These are phyloP conservation scores for Colletotrichum sojae DNA, from an alignment of 2,329 filamentous ascomycete genomes.

Conservation along the genomic window DNA sequence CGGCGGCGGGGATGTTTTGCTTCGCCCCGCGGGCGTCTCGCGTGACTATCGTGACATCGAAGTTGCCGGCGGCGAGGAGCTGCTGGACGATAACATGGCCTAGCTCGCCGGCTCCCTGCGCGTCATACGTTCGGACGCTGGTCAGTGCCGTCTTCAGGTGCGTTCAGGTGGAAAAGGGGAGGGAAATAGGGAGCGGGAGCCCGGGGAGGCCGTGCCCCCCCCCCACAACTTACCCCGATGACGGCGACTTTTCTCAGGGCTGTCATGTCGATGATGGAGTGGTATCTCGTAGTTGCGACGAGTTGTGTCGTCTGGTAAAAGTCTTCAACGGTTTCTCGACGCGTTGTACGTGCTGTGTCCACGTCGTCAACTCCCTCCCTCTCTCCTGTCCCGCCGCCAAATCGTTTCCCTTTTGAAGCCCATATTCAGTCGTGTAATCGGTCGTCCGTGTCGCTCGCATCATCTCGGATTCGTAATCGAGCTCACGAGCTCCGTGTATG, in stretches of 20 bases:
- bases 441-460: not conserved
- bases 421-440: not conserved
- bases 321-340: conserved; percentile 1
- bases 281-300: not conserved
- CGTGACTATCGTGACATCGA: conserved; percentile 53
- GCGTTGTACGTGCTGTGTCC: not conserved
- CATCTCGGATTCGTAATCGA: not conserved
- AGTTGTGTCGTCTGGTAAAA: conserved; percentile 18
- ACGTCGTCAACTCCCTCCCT: not conserved
- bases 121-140: not conserved
- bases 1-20: conserved; percentile 49
- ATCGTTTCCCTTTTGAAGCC: not conserved
- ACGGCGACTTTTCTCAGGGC: not conserved
- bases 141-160: conserved; percentile 19
- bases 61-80: conserved; percentile 47
- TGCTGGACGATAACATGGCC: conserved; percentile 49
- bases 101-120: conserved; percentile 48
- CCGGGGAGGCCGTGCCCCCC: not conserved
- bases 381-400: not conserved
- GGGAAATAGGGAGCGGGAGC: not conserved
- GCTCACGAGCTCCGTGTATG: not conserved
- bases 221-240: conserved; percentile 17
- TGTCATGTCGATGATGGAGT: not conserved
- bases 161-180: not conserved
- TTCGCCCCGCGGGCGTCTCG: conserved; percentile 54